Conservation (phyloP, 2,329 filamentous ascomycete species). For the Samsoniella hepiali region DNA sequence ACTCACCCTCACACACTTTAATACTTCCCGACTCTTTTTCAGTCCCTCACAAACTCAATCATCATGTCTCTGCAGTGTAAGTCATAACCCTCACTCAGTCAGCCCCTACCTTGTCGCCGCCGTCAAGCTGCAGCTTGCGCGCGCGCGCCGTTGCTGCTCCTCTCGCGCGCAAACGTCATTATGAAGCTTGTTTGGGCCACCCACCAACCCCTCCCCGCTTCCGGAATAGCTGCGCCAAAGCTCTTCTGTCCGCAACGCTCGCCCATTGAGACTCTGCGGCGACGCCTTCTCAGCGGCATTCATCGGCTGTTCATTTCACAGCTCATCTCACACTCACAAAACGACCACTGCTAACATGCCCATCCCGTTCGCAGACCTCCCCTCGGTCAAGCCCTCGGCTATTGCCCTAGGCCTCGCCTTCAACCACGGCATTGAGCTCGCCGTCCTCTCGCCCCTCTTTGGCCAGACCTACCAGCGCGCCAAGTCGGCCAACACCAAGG, state of each 20-base stretch:
- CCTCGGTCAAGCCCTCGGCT: constrained; percentile 91
- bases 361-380: constrained; percentile 45
- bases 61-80: constrained; percentile 61
- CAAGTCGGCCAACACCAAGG: constrained; percentile 87
- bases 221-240: background rate
- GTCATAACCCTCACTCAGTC: constrained; percentile 25
- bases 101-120: background rate
- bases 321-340: background rate
- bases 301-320: too few relatives aligned
- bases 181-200: background rate
- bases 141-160: background rate
- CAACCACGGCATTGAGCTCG: constrained; percentile 88
- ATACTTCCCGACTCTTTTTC: background rate
- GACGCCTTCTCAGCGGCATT: background rate
- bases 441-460: constrained; percentile 83
- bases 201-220: background rate
- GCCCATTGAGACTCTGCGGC: background rate
- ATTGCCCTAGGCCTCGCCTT: constrained; percentile 95
- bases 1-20: constrained; percentile 5
- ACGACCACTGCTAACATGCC: background rate
- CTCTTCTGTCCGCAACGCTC: background rate
- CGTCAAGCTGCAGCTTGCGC: background rate
- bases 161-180: constrained; percentile 12
- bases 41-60: constrained; percentile 21
- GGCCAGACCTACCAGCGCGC: constrained; percentile 93